Evolutionary conservation across 441 rosid species (phyloP), one percentile per base, ranked within the genome.

Genomic region (Pelargonium australe): DNA sequence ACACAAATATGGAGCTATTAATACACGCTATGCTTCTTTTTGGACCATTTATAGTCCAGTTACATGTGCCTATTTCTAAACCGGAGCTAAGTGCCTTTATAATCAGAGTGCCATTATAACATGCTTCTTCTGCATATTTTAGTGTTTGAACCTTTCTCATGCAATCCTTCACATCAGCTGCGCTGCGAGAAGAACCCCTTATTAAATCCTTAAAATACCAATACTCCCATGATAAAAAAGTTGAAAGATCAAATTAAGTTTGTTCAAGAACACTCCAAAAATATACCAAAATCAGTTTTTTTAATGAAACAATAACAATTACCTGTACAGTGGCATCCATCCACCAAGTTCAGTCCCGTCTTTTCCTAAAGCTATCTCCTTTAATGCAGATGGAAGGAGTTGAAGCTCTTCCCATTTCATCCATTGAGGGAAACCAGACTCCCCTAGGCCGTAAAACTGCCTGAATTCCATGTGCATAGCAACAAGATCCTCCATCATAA

Each of bases 311-410:
- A 66, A n/a, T 43, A 23, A 12, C 70, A 70, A 57, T 70, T 79
- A 91, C 98, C 95, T 84, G 83, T 91, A 91, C 69, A 93, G 69
- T 66, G 86, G 93, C 88, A 83, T 77, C 96, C 96, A 93, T 72
- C 88, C 86, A 65, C 93, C 95, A 63, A 89, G 70, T 70, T 88
- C 91, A 63, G 72, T 78, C 43, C 89, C 89, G 79, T 72, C 86
- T 67, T 80, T 78, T 7, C 97, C 97, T 2, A 83, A 75, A 66
- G 72, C 82, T 40, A 86, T 68, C 76, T 86, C 85, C 80, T 72
- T 86, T 63, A 94, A 62, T 64, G 69, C 64, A 11, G 78, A 53
- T 11, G 90, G 87, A 79, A 88, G 89, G 63, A 78, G 60, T 68
- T 84, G 85, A 72, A 86, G 77, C 72, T 88, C 87, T 75, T 88